phyloP scores from a whole-genome alignment of 148 eudicot species.

The Rhododendron mucronatum region DNA sequence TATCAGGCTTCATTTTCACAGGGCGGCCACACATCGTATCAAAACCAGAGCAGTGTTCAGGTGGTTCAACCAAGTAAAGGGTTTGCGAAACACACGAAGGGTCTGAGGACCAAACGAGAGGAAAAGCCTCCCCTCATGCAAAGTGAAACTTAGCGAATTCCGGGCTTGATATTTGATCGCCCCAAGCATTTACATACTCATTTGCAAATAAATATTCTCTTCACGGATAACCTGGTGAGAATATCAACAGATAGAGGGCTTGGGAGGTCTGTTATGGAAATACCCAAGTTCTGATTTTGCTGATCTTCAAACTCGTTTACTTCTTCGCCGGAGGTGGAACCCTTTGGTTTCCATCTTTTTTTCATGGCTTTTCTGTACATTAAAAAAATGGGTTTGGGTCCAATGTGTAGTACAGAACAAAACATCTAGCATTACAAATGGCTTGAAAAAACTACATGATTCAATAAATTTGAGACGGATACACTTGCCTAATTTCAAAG shows the following conservation, averaged over 20 bases:
- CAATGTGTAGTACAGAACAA: no score
- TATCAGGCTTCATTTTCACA: not conserved
- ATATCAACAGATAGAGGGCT: not conserved
- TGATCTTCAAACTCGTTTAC: not conserved
- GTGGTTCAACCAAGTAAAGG: not conserved
- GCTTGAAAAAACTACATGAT: no score
- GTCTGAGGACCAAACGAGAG: not conserved
- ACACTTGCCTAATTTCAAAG: no score
- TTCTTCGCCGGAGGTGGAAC: not conserved
- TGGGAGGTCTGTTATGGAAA: conserved; percentile 1
- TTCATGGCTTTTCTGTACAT: not conserved
- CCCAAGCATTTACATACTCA: not conserved
- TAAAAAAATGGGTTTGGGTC: no score
- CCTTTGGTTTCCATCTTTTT: not conserved
- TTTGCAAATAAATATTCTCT: not conserved
- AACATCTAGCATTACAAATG: no score
- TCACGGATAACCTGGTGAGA: not conserved
- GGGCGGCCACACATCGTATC: not conserved
- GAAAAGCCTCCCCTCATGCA: not conserved
- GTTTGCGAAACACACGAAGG: not conserved
- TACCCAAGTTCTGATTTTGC: not conserved
- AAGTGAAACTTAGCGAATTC: conserved; percentile 3
- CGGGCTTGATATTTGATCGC: not conserved
- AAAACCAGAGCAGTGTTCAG: not conserved
- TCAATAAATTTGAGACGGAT: no score